Evolutionary conservation across 768 basidiomycete genomes (phyloP), one percentile per base, ranked within the genome.

Genomic region (Leccinum pellstonianum): DNA sequence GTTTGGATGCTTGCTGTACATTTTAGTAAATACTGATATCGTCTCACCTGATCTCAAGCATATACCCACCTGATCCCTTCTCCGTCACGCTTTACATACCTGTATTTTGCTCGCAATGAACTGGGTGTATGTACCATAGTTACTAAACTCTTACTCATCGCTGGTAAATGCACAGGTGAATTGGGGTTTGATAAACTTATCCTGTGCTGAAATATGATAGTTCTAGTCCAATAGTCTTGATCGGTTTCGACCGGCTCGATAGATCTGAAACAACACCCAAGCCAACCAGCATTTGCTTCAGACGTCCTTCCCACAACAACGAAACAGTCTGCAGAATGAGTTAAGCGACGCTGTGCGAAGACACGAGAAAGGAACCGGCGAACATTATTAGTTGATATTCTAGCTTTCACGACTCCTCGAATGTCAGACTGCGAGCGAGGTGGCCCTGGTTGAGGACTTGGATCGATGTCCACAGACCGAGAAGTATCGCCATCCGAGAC

Each of bases 231-330:
- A 98, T 81, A 11, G 90, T 87, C 71, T 86, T 88, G 62, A 98
- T 93, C 10, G 95, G 95, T 70, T 89, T 92, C 52, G 88, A 83
- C 48, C 91, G 81, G 68, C 85, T 91, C 3, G 91, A 85, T 14
- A 98, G 80, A 71, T 98, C 93, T 3, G 93, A 93, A n/a, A 94
- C 83, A 15, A 97, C 86, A 5, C 96, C 96, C 29, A 96, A 72
- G 63, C 94, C 91, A 62, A 98, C 85, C 8, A 98, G 78, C 79
- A 95, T 87, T 66, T 94, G 93, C 55, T 88, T 84, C 66, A 98
- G 73, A 21, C 95, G 86, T 14, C 95, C 94, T 76, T 97, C 93
- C 91, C 96, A 98, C 72, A 97, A 84, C 43, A 98, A 70, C 5
- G 95, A 90, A 19, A 98, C 80, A 62, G 94, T 90, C 95, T 95